Base-by-base conservation (phyloP, 176 grass and related monocot species). In the Oryza meridionalis region DNA sequence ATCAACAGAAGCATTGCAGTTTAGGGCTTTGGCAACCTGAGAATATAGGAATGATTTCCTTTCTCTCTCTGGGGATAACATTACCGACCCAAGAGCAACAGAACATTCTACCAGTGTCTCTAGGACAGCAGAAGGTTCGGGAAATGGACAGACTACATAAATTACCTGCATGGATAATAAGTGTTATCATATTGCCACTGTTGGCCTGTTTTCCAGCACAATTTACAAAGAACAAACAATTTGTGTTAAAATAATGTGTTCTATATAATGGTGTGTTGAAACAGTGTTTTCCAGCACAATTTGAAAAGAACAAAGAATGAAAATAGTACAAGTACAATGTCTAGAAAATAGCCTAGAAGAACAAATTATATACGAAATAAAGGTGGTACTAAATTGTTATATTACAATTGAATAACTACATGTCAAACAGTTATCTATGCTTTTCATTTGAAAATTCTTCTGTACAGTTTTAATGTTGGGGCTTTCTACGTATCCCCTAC, bases 101-200 rank as follows among this genome's bases (percentile, higher is more conserved):
- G 96, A 92, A 77, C 89, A 94, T 70, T 99, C 96, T 44, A 99
- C 85, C 80, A 99, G 70, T 33, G 96, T 94, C 83, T 96, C 77
- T 65, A 99, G 84, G 72, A 99, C 84, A 45, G 93, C 87, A 71
- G 77, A 90, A 21, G 93, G 96, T 71, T 99, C 93, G 63, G 89
- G 91, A 80, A 99, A 99, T 27, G 96, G 96, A 72, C 96, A 99
- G 32, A 99, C 86, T 51, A 96, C 96, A 88, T 99, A 99, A 67
- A 99, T 82, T 44, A 96, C 95, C 95, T 97, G 84, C 68, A 82
- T 64, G 67, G 27, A 89, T 59, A 47, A 88, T 62, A 38, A 70
- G 53, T 76, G 72, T 76, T 68, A 66, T 72, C 38, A 63, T 32
- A 78, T 31, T 47, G 55, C 21, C 0, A 79, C 35, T 73, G 79